These are phyloP conservation scores for Epichloe sibirici DNA, from an alignment of 2,329 filamentous ascomycete species.

Conservation along the genomic window DNA sequence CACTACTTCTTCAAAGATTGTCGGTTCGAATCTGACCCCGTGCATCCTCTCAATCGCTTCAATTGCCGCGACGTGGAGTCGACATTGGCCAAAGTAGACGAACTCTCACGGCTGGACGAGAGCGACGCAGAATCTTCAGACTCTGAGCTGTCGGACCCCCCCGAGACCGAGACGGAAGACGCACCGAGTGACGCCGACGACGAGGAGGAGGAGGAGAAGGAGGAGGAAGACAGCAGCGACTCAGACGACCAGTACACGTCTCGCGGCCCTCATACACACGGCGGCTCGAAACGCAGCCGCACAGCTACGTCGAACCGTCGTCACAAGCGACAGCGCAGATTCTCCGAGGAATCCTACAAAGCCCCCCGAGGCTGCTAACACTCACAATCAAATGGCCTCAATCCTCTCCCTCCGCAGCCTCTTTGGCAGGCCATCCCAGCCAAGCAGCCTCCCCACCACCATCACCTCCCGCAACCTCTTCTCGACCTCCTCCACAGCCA, in stretches of 20 bases:
- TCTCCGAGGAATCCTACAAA: background rate
- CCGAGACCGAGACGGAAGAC: background rate
- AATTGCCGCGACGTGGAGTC: constrained; percentile 2
- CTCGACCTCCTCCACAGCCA: constrained; percentile 19
- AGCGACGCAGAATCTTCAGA: background rate
- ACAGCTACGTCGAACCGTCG: background rate
- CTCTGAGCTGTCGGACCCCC: background rate
- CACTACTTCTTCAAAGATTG: constrained; percentile 10
- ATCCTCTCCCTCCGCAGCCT: constrained; percentile 19
- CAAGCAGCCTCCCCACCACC: background rate
- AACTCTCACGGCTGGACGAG: background rate
- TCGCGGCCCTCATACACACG: background rate
- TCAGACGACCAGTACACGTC: background rate
- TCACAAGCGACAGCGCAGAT: background rate
- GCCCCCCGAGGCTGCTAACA: background rate
- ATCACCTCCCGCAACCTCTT: constrained; percentile 15
- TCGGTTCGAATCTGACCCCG: constrained; percentile 7
- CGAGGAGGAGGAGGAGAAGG: background rate
- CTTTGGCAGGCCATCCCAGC: constrained; percentile 14
- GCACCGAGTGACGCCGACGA: background rate
- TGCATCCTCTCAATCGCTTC: constrained; percentile 7
- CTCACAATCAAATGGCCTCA: constrained; percentile 13
- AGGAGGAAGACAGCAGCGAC: background rate
- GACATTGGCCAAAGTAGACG: background rate
- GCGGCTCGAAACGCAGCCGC: background rate